These are phyloP conservation scores for Cubamyces sp. DNA, from an alignment of 768 basidiomycete species.

Conservation along the genomic window DNA sequence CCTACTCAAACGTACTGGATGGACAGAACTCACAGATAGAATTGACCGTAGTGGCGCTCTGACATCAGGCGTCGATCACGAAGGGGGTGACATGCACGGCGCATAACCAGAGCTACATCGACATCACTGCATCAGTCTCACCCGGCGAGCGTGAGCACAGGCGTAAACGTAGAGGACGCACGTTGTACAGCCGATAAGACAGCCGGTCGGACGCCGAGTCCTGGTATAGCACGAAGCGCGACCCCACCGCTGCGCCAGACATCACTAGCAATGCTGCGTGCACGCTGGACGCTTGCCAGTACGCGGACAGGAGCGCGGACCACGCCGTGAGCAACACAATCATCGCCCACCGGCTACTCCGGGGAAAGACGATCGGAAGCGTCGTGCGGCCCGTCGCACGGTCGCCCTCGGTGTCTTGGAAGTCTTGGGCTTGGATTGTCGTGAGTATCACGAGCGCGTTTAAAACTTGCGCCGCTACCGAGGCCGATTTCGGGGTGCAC, in stretches of 20 bases:
- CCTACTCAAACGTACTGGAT: too few species aligned
- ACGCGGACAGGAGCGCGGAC: conserved; percentile 7
- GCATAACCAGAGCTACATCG: conserved; percentile 17
- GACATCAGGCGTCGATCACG: background rate
- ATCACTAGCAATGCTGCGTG: background rate
- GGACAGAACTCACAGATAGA: too few species aligned
- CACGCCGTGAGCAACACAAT: background rate
- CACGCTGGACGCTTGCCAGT: background rate
- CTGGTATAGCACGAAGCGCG: background rate
- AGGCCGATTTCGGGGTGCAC: background rate
- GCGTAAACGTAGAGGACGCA: background rate
- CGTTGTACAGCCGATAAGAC: conserved; percentile 17
- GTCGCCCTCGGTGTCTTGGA: conserved; percentile 18
- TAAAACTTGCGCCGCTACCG: conserved; percentile 9
- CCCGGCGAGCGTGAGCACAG: background rate
- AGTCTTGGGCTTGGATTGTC: conserved; percentile 21
- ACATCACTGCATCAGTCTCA: background rate
- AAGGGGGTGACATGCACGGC: conserved; percentile 17
- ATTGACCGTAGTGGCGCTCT: too few species aligned
- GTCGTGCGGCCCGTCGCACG: conserved; percentile 6
- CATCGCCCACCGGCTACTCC: conserved; percentile 3
- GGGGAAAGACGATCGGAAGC: conserved; percentile 14
- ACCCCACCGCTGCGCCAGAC: background rate
- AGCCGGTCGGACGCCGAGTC: background rate
- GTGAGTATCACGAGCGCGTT: conserved; percentile 18